phyloP scores from a whole-genome alignment of 495 filamentous ascomycete species.

The Diplogelasinospora grovesii region DNA sequence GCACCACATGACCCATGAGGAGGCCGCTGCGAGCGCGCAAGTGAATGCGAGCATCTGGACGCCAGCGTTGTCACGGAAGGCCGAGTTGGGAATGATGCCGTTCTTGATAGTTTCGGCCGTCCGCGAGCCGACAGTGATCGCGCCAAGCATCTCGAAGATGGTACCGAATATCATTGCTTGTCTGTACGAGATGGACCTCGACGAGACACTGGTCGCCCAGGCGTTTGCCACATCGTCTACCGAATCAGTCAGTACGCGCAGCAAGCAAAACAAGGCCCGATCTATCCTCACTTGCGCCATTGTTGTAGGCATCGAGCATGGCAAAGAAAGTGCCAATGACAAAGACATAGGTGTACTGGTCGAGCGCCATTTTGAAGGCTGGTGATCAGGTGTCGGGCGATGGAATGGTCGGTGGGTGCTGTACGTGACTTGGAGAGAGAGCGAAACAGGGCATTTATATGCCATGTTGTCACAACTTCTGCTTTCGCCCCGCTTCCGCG shows the following conservation, averaged over 20 bases:
- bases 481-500: no score
- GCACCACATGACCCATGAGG: conserved; percentile 52
- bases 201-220: conserved; percentile 65
- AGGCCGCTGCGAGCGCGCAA: conserved; percentile 52
- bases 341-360: conserved; percentile 62
- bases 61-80: conserved; percentile 47
- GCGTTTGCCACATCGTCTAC: conserved; percentile 73
- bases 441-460: no score
- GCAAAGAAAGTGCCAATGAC: conserved; percentile 70
- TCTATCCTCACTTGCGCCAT: conserved; percentile 37
- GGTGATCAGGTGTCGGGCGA: no score
- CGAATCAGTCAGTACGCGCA: background rate
- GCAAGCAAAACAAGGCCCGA: background rate
- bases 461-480: no score
- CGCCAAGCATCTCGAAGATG: conserved; percentile 61
- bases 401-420: no score
- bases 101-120: conserved; percentile 63
- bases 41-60: conserved; percentile 57
- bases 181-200: conserved; percentile 54
- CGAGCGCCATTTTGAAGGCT: conserved; percentile 31
- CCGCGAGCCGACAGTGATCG: conserved; percentile 56
- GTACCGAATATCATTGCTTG: conserved; percentile 62
- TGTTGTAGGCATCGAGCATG: conserved; percentile 66
- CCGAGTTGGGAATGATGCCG: conserved; percentile 50
- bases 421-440: no score